These are phyloP conservation scores for Fusarium chuoi DNA, from an alignment of 2,329 filamentous ascomycete genomes.

Conservation along the genomic window DNA sequence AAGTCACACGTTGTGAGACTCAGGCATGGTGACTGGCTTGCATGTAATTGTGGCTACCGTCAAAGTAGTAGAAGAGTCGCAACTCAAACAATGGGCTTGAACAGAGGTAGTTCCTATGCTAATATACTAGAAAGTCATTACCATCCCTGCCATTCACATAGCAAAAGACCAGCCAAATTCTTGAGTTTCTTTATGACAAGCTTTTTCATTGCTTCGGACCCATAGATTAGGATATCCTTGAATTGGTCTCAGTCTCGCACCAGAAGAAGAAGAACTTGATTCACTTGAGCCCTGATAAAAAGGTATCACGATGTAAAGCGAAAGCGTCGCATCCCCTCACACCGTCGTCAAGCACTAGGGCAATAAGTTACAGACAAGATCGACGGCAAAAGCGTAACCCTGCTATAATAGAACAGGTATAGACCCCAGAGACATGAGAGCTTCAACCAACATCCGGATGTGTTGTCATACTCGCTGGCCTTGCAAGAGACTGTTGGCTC, in stretches of 20 bases:
- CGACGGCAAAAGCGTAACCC: background rate
- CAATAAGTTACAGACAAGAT: background rate
- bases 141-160: background rate
- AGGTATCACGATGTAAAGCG: background rate
- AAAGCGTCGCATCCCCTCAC: background rate
- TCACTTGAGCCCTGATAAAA: background rate
- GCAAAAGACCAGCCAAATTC: background rate
- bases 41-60: background rate
- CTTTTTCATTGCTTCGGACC: background rate
- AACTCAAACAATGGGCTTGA: background rate
- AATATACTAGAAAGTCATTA: background rate
- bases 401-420: background rate
- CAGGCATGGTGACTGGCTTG: background rate
- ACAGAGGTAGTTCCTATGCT: background rate
- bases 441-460: constrained; percentile 16
- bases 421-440: background rate
- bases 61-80: background rate
- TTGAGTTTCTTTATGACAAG: background rate
- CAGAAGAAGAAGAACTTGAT: no score
- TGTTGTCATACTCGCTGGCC: constrained; percentile 7
- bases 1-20: background rate
- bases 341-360: background rate
- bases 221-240: background rate
- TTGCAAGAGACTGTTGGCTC: constrained; percentile 25
- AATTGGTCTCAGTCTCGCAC: background rate